Percentiles rank a stretch among this genome's conserved stretches.
Conservation (phyloP, 225 moss, liverwort and hornwort species). For the Straminergon stramineum region DNA sequence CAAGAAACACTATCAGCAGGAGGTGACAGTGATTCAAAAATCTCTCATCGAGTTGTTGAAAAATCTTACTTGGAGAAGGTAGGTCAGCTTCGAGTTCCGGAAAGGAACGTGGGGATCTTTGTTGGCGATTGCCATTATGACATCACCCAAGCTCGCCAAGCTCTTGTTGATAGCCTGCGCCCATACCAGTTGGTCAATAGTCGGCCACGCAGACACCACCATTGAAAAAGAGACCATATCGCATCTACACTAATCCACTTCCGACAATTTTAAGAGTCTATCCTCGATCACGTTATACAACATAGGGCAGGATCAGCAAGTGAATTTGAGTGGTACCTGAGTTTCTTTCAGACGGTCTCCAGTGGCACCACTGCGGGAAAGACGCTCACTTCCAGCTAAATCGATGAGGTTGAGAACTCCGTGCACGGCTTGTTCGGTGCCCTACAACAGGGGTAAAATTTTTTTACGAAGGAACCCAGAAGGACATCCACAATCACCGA, state of each 20-base stretch:
- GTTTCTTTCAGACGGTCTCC: conserved; percentile 97
- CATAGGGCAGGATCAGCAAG: not conserved
- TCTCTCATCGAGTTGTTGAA: not conserved
- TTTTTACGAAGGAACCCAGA: not conserved
- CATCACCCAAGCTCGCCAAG: conserved; percentile 90
- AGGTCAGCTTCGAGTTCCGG: conserved; percentile 93
- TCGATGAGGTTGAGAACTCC: conserved; percentile 97
- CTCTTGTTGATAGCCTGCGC: conserved; percentile 95
- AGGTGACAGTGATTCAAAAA: not conserved
- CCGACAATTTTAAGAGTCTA: not conserved
- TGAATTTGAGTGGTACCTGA: conserved; percentile 34
- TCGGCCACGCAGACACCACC: not conserved
- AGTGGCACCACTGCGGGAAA: conserved; percentile 87
- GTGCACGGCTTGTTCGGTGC: conserved; percentile 86
- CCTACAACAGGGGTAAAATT: conserved; percentile 7
- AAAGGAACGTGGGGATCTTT: conserved; percentile 93
- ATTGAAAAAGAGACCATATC: not conserved
- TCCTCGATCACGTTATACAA: not conserved
- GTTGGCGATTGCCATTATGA: conserved; percentile 89
- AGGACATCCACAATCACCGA: no score
- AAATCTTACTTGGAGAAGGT: conserved; percentile 81
- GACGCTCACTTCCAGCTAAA: conserved; percentile 96
- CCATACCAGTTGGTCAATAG: not conserved
- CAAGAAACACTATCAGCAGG: not conserved
- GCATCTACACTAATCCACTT: not conserved